Base-by-base conservation (phyloP, 768 basidiomycete genomes). In the Roridomyces roridus region DNA sequence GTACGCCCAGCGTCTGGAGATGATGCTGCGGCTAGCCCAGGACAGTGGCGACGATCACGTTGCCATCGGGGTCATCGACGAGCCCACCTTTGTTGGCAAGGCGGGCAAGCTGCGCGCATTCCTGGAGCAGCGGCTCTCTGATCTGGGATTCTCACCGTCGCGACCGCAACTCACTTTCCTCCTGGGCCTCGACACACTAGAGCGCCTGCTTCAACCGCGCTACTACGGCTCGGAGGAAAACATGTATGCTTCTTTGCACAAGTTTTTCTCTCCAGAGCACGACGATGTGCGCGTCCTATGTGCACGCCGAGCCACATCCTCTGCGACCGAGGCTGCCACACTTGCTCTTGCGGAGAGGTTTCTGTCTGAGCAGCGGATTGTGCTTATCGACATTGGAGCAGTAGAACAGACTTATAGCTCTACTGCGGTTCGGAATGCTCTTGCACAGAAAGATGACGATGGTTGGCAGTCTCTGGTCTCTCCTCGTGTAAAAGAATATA, bases 11-110 rank as follows among this genome's bases (percentile, higher is more conserved):
- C 85, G 95, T 23, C 71, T 95, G 25, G 87, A 92, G 65, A 96
- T 96, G 94, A 94, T 96, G 85, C 64, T 71, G 29, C 78, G 85
- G n/a, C 76, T 94, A 23, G 81, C 88, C 1, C 64, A 78, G 31
- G 80, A 85, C 54, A 67, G 85, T 43, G 60, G 55, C 52, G 26
- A 26, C 5, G 49, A 37, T 29, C 24, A 50, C 8, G 77, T 90
- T 31, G 94, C 92, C 0, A 82, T 96, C 7, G 96, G 84, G 8
- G 82, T 95, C 62, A 84, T 93, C 57, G 85, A 94, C 68, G 92
- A 94, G 65, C 93, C 95, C 11, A 92, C 88, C 0, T 97, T 98
- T 70, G 89, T 91, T 23, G 85, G 87, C 17, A 98, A 98, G 73
- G 88, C 91, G 14, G 71, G 69, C 11, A 72, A 77, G 37, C 73